Evolutionary conservation across 1,139 yeast genomes (phyloP), one percentile per base, ranked within the genome.

Genomic region (Saccharomyces uvarum): DNA sequence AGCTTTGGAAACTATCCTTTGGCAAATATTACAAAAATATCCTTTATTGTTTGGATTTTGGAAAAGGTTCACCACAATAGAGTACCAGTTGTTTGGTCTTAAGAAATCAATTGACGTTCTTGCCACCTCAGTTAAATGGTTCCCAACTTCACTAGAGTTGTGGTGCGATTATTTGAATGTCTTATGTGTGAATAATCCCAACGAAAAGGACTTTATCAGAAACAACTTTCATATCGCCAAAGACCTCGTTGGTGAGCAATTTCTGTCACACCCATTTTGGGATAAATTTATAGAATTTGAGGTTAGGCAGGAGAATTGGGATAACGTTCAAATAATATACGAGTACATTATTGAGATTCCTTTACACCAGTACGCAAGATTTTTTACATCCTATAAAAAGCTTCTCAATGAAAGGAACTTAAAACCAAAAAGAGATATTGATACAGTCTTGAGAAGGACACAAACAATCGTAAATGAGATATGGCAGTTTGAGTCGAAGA

Each of bases 361-460:
- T 0, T 69, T 85, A 33, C 86, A 86, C 68, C 88, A 84, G 61
- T 86, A 86, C 65, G 81, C 91, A 0, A 80, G 76, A 59, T 86
- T 83, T 65, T 82, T 78, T 61, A 78, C 78, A 51, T 75, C 75
- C 33, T 83, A 81, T 58, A 66, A 72, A 32, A 77, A 77, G 27
- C 66, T 81, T 11, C 71, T 67, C 47, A 59, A 70, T 48, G 72
- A 75, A 70, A 46, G 48, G 53, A 3, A 47, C 57, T 13, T 42
- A 60, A 11, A 38, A 16, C 4, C 8, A 57, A 58, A 28, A 5
- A 70, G 66, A 57, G 55, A 69, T 61, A 70, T 79, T 53, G 74
- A 75, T 53, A 66, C 61, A 1, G 64, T 78, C 0, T 80, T 82
- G 57, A 63, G 70, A 4, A 57, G 63, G 0, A 81, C 84, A 0